phyloP scores from a whole-genome alignment of 164 flowering plant species.

The Cinnamomum micranthum region DNA sequence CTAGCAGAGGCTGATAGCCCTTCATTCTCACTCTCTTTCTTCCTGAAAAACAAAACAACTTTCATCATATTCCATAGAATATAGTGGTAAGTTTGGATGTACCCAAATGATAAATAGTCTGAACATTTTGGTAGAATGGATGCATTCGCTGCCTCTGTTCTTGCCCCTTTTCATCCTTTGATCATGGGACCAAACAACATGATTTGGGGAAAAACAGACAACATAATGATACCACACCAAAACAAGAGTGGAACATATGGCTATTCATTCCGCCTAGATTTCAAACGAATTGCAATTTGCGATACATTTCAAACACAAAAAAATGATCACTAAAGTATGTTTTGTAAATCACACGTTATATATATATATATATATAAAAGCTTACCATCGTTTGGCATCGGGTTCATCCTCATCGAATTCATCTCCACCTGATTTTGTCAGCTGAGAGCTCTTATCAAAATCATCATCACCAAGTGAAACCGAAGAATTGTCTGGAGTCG shows the following conservation, averaged over 20 bases:
- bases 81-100: not conserved
- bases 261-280: not conserved
- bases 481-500: conserved; percentile 70
- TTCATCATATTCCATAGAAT: not conserved
- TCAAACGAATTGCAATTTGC: not conserved
- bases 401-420: conserved; percentile 69
- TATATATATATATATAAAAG: not conserved
- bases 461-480: conserved; percentile 70
- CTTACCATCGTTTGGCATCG: conserved; percentile 72
- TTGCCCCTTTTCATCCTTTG: too few relatives aligned
- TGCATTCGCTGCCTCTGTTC: too few relatives aligned
- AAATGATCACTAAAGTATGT: too few relatives aligned
- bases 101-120: not conserved
- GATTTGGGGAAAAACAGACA: too few relatives aligned
- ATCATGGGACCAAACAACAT: too few relatives aligned
- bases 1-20: conserved; percentile 47
- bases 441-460: conserved; percentile 45
- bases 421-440: conserved; percentile 51
- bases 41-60: conserved; percentile 43
- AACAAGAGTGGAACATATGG: too few relatives aligned
- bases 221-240: too few relatives aligned
- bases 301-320: not conserved
- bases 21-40: conserved; percentile 61
- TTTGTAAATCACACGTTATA: too few relatives aligned
- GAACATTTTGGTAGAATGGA: too few relatives aligned